A percentile compares a stretch with the other conserved stretches of the same genome.
Evolutionary conservation across 2,329 filamentous ascomycete genomes (phyloP).

Genomic region (Colletotrichum musicola): DNA sequence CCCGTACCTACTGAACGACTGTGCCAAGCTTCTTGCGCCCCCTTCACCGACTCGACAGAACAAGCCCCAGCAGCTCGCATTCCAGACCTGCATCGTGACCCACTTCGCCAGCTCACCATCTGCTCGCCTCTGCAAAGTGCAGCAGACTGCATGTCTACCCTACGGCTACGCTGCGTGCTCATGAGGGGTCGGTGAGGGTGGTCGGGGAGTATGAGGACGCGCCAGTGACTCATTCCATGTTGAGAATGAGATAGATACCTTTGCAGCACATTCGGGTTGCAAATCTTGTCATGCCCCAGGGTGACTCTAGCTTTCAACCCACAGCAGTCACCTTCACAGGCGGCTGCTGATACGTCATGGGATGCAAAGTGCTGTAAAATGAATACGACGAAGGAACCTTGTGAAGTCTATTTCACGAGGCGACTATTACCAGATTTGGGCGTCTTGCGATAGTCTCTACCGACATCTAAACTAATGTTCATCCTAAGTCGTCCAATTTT

Average conservation of each 20-base stretch:
- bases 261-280: background rate
- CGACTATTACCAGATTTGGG: background rate
- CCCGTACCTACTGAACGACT: background rate
- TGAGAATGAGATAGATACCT: background rate
- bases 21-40: conserved; percentile 4
- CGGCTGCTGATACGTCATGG: too few species aligned
- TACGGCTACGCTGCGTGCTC: background rate
- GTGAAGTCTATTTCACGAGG: background rate
- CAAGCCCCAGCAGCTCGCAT: conserved; percentile 27
- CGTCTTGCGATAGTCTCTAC: background rate
- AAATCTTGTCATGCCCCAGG: too few species aligned
- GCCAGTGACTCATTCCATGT: conserved; percentile 1
- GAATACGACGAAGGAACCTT: background rate
- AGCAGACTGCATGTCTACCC: conserved; percentile 10
- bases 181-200: background rate
- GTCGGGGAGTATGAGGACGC: background rate
- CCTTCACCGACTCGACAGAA: conserved; percentile 19
- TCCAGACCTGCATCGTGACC: conserved; percentile 27
- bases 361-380: too few species aligned
- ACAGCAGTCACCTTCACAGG: too few species aligned
- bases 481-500: background rate
- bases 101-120: conserved; percentile 28
- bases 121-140: background rate
- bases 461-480: background rate
- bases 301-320: too few species aligned